Base-by-base conservation (phyloP, 139 green algal species). In the Penium margaritaceum region DNA sequence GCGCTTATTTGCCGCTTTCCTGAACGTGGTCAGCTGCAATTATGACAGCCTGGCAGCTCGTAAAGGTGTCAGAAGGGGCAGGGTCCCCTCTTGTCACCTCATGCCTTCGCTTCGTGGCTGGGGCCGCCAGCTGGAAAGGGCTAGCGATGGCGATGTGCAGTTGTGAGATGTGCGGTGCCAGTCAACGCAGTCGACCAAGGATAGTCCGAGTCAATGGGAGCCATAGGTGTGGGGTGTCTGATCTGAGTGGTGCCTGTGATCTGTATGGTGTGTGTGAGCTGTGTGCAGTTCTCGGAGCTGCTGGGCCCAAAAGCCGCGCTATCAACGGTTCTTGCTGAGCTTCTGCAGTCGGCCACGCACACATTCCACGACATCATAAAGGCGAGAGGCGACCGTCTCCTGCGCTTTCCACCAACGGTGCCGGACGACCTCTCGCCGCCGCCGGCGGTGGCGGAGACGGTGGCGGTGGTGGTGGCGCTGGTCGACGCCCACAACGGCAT, bases 351-450 rank as follows among this genome's bases (percentile, higher is more conserved):
- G 30, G 63, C 72, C 24, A 27, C 53, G 66, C 5, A 38, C 14
- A 66, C 65, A 6, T 80, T 80, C 32, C 65, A 70, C 33, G 72
- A 80, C 63, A 27, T 68, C 21, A 39, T 80, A 4, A 80, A 77
- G 35, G 29, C 37, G 27, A 39, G 65, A 7, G 72, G 76, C 0
- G 76, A 79, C 55, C 71, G 72, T 2, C 41, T 82, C 27, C n/a
- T 82, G 27, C 61, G 70, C 21, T 80, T 80, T 57, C 76, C 76
- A 0, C 76, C 76, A 0, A 14, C 76, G 36, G 47, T 79, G 0
- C 30, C 44, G 1, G 21, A 33, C 9, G 75, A 82, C 41, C 38
- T 82, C 7, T 67, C 69, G 3, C 69, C 57, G 1, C 76, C 76
- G 17, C 57, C 76, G 5, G 69, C 58, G 2, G 69, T 82, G 44